Percentiles rank a stretch among this genome's conserved stretches.
These are phyloP conservation scores for Starmerella stigmatis DNA, from an alignment of 805 yeast species.

Conservation along the genomic window DNA sequence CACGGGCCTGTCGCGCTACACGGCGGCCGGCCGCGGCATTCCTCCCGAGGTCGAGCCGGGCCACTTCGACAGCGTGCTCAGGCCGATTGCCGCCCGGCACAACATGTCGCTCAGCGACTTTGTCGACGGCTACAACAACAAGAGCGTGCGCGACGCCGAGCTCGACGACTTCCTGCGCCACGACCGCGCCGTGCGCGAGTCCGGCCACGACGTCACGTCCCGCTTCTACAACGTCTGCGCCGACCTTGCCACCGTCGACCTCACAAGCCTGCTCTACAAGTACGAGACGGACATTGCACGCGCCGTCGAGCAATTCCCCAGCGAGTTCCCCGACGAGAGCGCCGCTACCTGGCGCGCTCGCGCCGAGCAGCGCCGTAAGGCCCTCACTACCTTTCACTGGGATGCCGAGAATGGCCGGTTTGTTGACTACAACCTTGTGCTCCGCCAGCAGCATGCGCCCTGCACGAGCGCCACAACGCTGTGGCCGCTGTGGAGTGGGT, in stretches of 20 bases:
- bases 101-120: constrained; percentile 50
- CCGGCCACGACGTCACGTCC: constrained; percentile 92
- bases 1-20: constrained; percentile 79
- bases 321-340: constrained; percentile 37
- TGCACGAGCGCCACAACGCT: constrained; percentile 74
- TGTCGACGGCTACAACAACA: constrained; percentile 56
- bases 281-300: constrained; percentile 77
- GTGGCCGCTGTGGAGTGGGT: constrained; percentile 85
- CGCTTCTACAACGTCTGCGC: constrained; percentile 87
- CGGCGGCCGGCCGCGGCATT: constrained; percentile 83
- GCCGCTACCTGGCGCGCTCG: constrained; percentile 51
- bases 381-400: constrained; percentile 69
- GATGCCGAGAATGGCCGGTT: constrained; percentile 65
- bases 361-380: constrained; percentile 45
- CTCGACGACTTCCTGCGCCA: constrained; percentile 81
- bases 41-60: constrained; percentile 94
- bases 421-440: constrained; percentile 69
- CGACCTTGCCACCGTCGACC: constrained; percentile 77
- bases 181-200: constrained; percentile 90
- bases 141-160: constrained; percentile 59
- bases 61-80: constrained; percentile 65
- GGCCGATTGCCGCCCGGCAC: constrained; percentile 59
- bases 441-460: constrained; percentile 46
- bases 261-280: constrained; percentile 75
- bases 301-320: constrained; percentile 48